Base-by-base conservation (phyloP, 306 rosid species). In the Vigna trinervia region DNA sequence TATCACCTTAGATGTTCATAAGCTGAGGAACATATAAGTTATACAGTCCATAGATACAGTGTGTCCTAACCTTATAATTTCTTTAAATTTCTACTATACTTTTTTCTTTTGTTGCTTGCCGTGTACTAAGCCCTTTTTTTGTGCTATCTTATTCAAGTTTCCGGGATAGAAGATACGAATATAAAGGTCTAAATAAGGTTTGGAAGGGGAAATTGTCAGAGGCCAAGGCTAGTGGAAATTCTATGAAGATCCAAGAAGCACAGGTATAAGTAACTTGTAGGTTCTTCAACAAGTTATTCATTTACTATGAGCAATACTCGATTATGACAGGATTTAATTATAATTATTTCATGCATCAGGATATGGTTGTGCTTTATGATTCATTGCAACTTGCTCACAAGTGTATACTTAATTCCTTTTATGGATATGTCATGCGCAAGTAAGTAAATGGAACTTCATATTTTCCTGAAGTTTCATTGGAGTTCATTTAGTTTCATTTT, bases 371-470 rank as follows among this genome's bases (percentile, higher is more conserved):
- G 85, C 88, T 92, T 54, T 94, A 88, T 85, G 94, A 89, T 87
- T 89, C 97, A 50, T 84, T 92, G 74, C 97, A 92, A 86, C 97
- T 92, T 70, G 97, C 97, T 19, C 97, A 92, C 78, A 92, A 92
- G 86, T 90, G 97, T 75, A 92, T 92, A 20, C 97, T 92, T 71
- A 92, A 92, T 88, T 92, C 97, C 80, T 92, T 92, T 80, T 92
- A 92, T 79, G 97, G 97, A 88, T 92, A 92, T 60, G 97, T 92
- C 82, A 92, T 92, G 97, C 95, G 97, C 86, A 92, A 92, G 97
- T 92, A 87, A 90, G 97, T 90, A 80, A 38, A 77, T 30, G 82
- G 73, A 80, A 56, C 74, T 76, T 63, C 30, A 15, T 79, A 59
- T 84, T 69, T 74, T 83, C 66, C 74, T 76, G 51, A 72, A 66